Conservation (phyloP, 2,329 filamentous ascomycete species). For the Pestalotiopsis sp. region DNA sequence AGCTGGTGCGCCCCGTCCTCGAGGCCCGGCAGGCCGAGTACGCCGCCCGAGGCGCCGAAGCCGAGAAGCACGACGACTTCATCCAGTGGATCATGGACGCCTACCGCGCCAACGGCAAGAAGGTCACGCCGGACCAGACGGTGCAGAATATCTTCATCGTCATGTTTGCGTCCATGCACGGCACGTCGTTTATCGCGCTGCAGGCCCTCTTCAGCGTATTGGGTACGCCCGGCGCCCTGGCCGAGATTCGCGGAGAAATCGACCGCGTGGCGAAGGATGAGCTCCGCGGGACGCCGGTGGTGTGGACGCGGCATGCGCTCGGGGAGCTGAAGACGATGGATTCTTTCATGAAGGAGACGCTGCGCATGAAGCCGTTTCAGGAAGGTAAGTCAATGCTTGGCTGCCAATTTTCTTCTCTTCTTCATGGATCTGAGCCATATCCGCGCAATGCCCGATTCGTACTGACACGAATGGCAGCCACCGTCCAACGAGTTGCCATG, state of each 20-base stretch:
- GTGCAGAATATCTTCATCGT: conserved; percentile 17
- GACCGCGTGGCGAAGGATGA: not conserved
- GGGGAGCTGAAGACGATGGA: conserved; percentile 15
- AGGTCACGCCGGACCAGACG: conserved; percentile 4
- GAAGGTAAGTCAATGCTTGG: conserved; percentile 1
- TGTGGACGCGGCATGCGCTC: conserved; percentile 15
- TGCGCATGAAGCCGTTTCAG: conserved; percentile 14
- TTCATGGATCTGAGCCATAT: too few species aligned
- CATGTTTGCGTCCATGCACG: conserved; percentile 16
- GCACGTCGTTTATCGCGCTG: conserved; percentile 4
- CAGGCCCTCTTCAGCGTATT: conserved; percentile 12
- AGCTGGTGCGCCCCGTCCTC: conserved; percentile 19
- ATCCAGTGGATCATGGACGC: not conserved
- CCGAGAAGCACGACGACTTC: not conserved
- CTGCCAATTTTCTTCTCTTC: too few species aligned
- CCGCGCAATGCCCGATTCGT: not conserved
- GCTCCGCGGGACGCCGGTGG: not conserved
- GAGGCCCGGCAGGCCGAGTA: conserved; percentile 14
- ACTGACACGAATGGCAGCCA: conserved; percentile 11
- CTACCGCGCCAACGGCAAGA: not conserved
- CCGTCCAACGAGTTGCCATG: conserved; percentile 15
- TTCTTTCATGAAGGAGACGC: conserved; percentile 22
- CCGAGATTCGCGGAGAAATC: not conserved
- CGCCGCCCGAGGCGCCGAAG: not conserved
- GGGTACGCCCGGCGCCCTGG: not conserved